Percentiles rank a stretch among this genome's conserved stretches.
These are phyloP conservation scores for Penicillium pancosmium DNA, from an alignment of 495 filamentous ascomycete species.

Conservation along the genomic window DNA sequence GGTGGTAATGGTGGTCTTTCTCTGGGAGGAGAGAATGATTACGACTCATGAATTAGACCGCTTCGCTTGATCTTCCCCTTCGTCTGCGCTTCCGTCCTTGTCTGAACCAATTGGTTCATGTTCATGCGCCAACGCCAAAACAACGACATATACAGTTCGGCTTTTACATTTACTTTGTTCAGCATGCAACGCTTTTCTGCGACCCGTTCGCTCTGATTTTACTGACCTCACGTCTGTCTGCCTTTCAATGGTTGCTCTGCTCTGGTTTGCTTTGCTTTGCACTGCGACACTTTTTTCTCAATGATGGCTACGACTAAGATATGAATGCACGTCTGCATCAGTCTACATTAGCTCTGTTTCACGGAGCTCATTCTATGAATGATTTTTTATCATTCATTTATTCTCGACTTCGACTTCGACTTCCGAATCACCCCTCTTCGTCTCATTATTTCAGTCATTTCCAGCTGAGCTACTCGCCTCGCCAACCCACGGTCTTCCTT, in stretches of 20 bases:
- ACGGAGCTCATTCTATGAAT: too few relatives aligned
- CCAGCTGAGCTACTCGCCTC: too few relatives aligned
- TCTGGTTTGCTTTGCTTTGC: background rate
- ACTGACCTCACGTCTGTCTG: too few relatives aligned
- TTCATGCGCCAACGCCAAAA: background rate
- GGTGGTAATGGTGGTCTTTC: background rate
- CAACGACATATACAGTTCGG: background rate
- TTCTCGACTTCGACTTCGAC: background rate
- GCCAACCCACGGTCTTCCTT: too few relatives aligned
- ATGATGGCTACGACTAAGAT: background rate
- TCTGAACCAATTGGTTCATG: background rate
- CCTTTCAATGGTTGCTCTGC: too few relatives aligned
- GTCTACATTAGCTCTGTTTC: background rate
- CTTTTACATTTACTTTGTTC: constrained; percentile 1
- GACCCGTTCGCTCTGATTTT: too few relatives aligned
- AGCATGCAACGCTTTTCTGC: background rate
- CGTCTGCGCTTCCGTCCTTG: background rate
- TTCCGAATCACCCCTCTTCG: background rate
- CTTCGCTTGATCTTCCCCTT: background rate
- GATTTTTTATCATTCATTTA: too few relatives aligned
- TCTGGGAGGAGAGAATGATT: background rate
- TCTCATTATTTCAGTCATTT: too few relatives aligned
- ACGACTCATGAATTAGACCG: constrained; percentile 2
- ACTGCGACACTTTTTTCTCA: background rate
- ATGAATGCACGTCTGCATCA: constrained; percentile 4